Evolutionary conservation across 2,329 filamentous ascomycete genomes (phyloP).

Genomic region (Monilinia aucupariae): DNA sequence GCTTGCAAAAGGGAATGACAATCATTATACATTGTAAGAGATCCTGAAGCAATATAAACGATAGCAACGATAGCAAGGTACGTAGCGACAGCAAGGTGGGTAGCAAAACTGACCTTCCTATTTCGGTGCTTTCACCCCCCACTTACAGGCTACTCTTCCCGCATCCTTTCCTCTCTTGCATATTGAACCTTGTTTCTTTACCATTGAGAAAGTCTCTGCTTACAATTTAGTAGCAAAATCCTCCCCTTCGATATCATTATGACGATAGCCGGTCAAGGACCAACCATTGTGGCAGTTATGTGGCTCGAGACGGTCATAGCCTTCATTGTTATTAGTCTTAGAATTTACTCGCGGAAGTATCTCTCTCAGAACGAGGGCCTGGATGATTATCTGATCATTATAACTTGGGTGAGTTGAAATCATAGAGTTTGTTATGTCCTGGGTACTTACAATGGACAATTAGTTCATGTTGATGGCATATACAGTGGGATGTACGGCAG

Average conservation of each 20-base stretch:
- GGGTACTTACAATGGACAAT: neutral
- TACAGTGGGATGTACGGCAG: slow-evolving; percentile 10
- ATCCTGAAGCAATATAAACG: too few relatives aligned
- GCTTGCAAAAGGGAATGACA: too few relatives aligned
- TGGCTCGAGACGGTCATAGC: slow-evolving; percentile 20
- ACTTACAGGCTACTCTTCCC: too few relatives aligned
- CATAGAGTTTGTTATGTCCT: neutral
- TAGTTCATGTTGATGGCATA: slow-evolving; percentile 21
- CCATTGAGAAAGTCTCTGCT: neutral
- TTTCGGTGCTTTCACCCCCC: too few relatives aligned
- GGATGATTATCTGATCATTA: slow-evolving; percentile 19
- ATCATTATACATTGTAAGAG: too few relatives aligned
- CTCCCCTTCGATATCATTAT: neutral
- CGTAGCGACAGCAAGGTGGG: too few relatives aligned
- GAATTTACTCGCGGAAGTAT: slow-evolving; percentile 17
- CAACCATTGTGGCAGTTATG: slow-evolving; percentile 18
- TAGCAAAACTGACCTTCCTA: too few relatives aligned
- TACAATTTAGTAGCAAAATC: neutral
- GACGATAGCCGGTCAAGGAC: slow-evolving; percentile 16
- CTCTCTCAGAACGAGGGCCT: slow-evolving; percentile 16
- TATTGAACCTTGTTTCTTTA: neutral
- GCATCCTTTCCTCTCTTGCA: too few relatives aligned
- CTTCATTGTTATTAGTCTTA: slow-evolving; percentile 16
- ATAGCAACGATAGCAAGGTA: too few relatives aligned
- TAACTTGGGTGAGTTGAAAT: slow-evolving; percentile 16